Conservation (phyloP, 2,329 filamentous ascomycete species). For the Ceratocystis ficicola region DNA sequence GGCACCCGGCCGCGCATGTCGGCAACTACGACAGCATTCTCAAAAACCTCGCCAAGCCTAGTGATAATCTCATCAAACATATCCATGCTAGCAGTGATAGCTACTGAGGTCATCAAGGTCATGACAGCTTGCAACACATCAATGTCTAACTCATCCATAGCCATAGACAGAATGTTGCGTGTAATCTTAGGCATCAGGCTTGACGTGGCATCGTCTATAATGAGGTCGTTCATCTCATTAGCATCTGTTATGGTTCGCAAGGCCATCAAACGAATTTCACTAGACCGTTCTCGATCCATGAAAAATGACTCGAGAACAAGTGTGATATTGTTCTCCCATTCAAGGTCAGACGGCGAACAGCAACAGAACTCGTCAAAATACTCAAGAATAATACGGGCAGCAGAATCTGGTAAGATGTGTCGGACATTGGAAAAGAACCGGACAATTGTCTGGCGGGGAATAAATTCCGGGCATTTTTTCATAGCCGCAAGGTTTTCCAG, state of each 20-base stretch:
- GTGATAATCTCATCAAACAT: conserved; percentile 45
- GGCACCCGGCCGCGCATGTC: conserved; percentile 11
- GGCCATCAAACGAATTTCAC: conserved; percentile 49
- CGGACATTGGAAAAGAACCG: conserved; percentile 53
- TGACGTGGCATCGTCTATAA: conserved; percentile 46
- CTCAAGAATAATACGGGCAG: conserved; percentile 51
- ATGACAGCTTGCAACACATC: conserved; percentile 53
- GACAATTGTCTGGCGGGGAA: conserved; percentile 55
- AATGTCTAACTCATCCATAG: conserved; percentile 52
- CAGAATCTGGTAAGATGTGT: conserved; percentile 50
- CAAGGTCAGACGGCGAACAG: conserved; percentile 57
- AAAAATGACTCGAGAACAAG: conserved; percentile 53
- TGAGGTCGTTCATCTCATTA: conserved; percentile 46
- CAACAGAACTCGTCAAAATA: conserved; percentile 58
- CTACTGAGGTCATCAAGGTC: conserved; percentile 52
- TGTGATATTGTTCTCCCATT: conserved; percentile 54
- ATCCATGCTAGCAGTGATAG: conserved; percentile 44
- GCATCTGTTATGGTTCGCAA: conserved; percentile 49
- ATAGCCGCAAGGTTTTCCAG: conserved; percentile 39
- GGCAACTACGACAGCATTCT: conserved; percentile 16
- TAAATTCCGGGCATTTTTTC: conserved; percentile 40
- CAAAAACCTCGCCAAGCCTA: conserved; percentile 18
- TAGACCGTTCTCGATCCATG: conserved; percentile 47
- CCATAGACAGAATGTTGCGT: conserved; percentile 47
- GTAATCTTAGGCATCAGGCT: conserved; percentile 48